These are phyloP conservation scores for Botrytis fabae DNA, from an alignment of 2,329 filamentous ascomycete genomes.

Conservation along the genomic window DNA sequence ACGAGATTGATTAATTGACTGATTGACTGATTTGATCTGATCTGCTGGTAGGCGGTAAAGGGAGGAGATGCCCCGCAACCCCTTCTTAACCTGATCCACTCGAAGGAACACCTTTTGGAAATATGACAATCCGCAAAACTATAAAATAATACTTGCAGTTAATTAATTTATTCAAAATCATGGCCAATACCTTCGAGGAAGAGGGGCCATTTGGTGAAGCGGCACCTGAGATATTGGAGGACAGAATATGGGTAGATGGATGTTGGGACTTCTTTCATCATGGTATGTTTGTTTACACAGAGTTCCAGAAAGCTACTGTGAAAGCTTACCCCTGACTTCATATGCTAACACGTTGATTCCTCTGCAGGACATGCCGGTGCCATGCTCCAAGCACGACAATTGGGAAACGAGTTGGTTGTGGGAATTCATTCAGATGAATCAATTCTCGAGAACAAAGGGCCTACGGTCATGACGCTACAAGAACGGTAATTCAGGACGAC, in stretches of 20 bases:
- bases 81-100: background rate
- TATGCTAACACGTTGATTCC: slow-evolving; percentile 8
- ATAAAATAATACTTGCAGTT: background rate
- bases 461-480: slow-evolving; percentile 90
- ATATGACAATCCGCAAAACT: background rate
- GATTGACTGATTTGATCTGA: background rate
- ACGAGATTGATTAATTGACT: slow-evolving; percentile 1
- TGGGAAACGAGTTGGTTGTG: slow-evolving; percentile 84
- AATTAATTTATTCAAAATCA: slow-evolving; percentile 16
- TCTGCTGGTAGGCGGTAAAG: slow-evolving; percentile 13
- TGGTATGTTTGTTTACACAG: slow-evolving; percentile 52
- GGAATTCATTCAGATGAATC: slow-evolving; percentile 95
- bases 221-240: slow-evolving; percentile 47
- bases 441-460: slow-evolving; percentile 95
- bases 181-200: slow-evolving; percentile 28
- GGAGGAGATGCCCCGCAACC: slow-evolving; percentile 5
- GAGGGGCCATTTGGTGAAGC: slow-evolving; percentile 36
- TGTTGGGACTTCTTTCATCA: slow-evolving; percentile 99
- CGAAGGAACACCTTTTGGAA: background rate
- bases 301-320: background rate
- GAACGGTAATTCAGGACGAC: slow-evolving; percentile 62
- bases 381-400: slow-evolving; percentile 90
- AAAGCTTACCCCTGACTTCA: slow-evolving; percentile 8
- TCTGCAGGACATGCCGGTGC: slow-evolving; percentile 84
- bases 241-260: slow-evolving; percentile 95